Evolutionary conservation across 1,284 basidiomycete species (phyloP).

Genomic region (Leccinum cinnamomeum): DNA sequence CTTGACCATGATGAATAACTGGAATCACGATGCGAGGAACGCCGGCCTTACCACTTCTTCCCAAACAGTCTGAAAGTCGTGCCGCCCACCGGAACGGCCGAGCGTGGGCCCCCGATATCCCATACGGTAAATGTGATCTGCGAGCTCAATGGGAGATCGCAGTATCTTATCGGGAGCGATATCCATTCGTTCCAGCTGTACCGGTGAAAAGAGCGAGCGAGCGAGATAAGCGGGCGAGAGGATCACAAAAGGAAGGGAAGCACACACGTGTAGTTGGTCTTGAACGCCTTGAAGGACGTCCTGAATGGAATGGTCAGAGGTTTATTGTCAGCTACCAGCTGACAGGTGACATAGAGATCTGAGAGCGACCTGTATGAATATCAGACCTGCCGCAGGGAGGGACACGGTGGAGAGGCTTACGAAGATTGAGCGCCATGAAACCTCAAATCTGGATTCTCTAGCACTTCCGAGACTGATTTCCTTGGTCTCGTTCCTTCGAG

Average conservation of each 20-base stretch:
- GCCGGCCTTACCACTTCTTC: slow-evolving; percentile 72
- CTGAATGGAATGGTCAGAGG: slow-evolving; percentile 87
- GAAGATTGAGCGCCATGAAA: slow-evolving; percentile 79
- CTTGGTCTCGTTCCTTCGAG: slow-evolving; percentile 77
- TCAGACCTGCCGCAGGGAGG: slow-evolving; percentile 22
- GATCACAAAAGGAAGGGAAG: background rate
- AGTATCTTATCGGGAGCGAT: slow-evolving; percentile 86
- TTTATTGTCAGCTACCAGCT: slow-evolving; percentile 91
- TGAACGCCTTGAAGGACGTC: slow-evolving; percentile 92
- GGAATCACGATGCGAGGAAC: background rate
- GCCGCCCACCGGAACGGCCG: slow-evolving; percentile 81
- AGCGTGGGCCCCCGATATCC: slow-evolving; percentile 83
- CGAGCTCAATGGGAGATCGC: slow-evolving; percentile 84
- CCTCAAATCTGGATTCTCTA: slow-evolving; percentile 75
- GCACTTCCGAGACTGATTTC: slow-evolving; percentile 68
- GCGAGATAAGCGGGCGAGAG: background rate
- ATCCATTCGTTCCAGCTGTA: slow-evolving; percentile 94
- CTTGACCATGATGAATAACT: background rate
- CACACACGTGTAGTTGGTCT: slow-evolving; percentile 73
- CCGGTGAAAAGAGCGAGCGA: background rate
- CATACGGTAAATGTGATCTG: slow-evolving; percentile 94
- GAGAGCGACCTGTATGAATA: slow-evolving; percentile 57
- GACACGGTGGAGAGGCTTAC: slow-evolving; percentile 44
- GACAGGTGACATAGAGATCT: slow-evolving; percentile 90
- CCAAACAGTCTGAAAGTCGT: slow-evolving; percentile 89